Conservation (phyloP, 108 stramenopile species). For the Conticribra guillardii region DNA sequence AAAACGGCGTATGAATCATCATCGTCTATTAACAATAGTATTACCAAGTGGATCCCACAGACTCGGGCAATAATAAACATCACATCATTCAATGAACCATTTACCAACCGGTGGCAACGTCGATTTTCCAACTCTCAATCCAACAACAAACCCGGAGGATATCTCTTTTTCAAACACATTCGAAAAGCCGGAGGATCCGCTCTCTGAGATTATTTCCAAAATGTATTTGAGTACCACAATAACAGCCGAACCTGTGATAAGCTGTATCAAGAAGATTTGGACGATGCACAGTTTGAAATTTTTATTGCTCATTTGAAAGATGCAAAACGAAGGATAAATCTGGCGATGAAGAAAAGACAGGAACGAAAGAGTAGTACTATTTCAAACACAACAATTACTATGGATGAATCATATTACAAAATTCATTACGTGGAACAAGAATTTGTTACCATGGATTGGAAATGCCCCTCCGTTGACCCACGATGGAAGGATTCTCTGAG, state of each 20-base stretch:
- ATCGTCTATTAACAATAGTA: too few relatives aligned
- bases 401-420: too few relatives aligned
- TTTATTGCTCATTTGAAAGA: neutral
- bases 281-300: neutral
- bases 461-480: conserved; percentile 21
- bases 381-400: neutral
- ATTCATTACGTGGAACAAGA: conserved; percentile 37
- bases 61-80: neutral
- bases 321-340: neutral
- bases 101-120: conserved; percentile 1
- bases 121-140: conserved; percentile 7
- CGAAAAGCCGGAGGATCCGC: conserved; percentile 35
- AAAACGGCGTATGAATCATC: too few relatives aligned
- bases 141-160: conserved; percentile 13
- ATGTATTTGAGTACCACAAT: conserved; percentile 23
- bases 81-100: neutral
- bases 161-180: conserved; percentile 41
- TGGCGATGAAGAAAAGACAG: neutral
- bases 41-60: too few relatives aligned
- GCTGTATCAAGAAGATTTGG: neutral
- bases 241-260: conserved; percentile 2
- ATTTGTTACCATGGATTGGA: conserved; percentile 31
- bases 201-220: conserved; percentile 19
- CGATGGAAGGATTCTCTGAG: conserved; percentile 14
- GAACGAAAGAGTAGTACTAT: neutral